Base-by-base conservation (phyloP, 2,329 filamentous ascomycete species). In the Neurospora crassa region DNA sequence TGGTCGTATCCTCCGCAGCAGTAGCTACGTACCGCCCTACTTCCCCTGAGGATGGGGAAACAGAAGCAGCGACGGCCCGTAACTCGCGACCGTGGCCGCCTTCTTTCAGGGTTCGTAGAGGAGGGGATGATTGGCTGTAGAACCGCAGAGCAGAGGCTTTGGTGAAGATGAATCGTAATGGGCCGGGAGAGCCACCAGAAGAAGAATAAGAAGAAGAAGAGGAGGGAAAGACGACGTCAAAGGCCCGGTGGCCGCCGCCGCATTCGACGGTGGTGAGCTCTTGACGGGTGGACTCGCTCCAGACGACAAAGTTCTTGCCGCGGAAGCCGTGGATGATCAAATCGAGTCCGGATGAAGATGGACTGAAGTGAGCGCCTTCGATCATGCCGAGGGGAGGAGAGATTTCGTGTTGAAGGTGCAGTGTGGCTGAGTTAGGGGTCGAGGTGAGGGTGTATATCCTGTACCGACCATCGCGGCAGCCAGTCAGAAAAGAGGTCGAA, bases 81-180 rank as follows among this genome's bases (percentile, higher is more conserved):
- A 98, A 92, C 80, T 99, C 96, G 70, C 96, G 85, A 0, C 96
- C 96, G 79, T 99, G 96, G 0, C 89, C 89, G 7, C 96, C 95
- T 0, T 81, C 75, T 74, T 90, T 89, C 14, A 97, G 78, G 81
- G 87, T 74, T 78, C 83, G 76, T 71, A 83, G 79, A 2, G 78
- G 71, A 1, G 79, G 74, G 8, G 71, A 77, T 3, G 67, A 70
- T 72, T 74, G 74, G 0, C 73, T 72, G n/a, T 73, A 74, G 7
- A 77, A 70, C 1, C 71, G 72, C 68, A 78, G 73, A 10, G 71
- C 70, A 1, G 85, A 83, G 1, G 87, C 87, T 78, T 90, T 87
- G 3, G 88, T 91, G 86, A 91, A 94, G 0, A 91, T 81, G 59
- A 93, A 86, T 0, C 74, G 40, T 83, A 85, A 1, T 85, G 85